phyloP scores from a whole-genome alignment of 805 yeast genomes.

The Starmerella kuoi region DNA sequence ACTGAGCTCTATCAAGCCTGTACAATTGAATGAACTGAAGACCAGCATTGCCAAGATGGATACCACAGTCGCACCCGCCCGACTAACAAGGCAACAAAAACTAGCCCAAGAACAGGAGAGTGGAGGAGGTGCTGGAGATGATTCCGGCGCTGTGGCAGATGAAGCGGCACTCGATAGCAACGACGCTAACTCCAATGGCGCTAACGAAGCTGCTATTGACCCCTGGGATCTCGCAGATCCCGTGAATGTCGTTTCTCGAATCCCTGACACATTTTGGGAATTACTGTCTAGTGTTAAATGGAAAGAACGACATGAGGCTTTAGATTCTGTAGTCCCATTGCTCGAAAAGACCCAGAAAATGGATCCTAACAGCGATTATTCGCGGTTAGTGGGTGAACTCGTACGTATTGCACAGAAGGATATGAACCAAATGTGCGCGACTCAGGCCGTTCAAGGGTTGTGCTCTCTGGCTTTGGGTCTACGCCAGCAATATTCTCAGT shows the following conservation, averaged over 20 bases:
- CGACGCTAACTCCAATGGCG: conserved; percentile 11
- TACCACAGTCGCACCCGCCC: conserved; percentile 2
- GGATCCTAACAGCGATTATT: conserved; percentile 49
- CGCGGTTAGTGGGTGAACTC: conserved; percentile 47
- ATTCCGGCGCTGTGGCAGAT: neutral
- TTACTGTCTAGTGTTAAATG: conserved; percentile 57
- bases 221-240: conserved; percentile 63
- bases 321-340: conserved; percentile 42
- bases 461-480: conserved; percentile 56
- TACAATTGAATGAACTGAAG: conserved; percentile 75
- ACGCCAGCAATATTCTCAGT: conserved; percentile 38
- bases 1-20: conserved; percentile 63
- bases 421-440: conserved; percentile 78
- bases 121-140: conserved; percentile 1
- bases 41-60: conserved; percentile 49
- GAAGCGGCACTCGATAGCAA: neutral
- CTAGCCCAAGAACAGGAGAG: conserved; percentile 4
- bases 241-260: conserved; percentile 48
- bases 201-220: conserved; percentile 23
- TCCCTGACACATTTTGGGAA: conserved; percentile 51
- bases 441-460: conserved; percentile 58
- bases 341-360: conserved; percentile 38
- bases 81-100: conserved; percentile 13
- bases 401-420: conserved; percentile 64
- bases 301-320: conserved; percentile 83